Conservation (phyloP, 495 filamentous ascomycete species). For the Talaromyces borbonicus region DNA sequence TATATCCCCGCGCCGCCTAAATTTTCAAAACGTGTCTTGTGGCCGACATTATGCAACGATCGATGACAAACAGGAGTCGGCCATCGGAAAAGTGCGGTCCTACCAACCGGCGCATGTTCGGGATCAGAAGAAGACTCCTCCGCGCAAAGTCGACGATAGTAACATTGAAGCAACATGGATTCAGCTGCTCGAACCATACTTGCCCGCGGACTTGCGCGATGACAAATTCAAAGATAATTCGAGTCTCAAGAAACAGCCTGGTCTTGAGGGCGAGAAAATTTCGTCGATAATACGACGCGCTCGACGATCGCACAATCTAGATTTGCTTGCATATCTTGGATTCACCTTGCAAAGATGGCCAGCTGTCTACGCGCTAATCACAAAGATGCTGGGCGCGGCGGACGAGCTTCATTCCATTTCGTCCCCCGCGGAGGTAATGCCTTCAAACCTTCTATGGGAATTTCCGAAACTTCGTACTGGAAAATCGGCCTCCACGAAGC, state of each 20-base stretch:
- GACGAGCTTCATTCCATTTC: slow-evolving; percentile 11
- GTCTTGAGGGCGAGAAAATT: slow-evolving; percentile 19
- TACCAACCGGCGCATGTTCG: too few relatives aligned
- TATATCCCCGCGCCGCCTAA: neutral
- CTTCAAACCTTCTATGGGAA: slow-evolving; percentile 19
- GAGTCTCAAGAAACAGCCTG: slow-evolving; percentile 1
- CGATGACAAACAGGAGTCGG: neutral
- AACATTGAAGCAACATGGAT: slow-evolving; percentile 38
- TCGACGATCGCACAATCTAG: slow-evolving; percentile 11
- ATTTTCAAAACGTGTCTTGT: neutral
- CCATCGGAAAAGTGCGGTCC: neutral
- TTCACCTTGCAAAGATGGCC: slow-evolving; percentile 34
- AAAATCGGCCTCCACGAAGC: too few relatives aligned
- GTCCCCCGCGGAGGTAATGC: slow-evolving; percentile 9
- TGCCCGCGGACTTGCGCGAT: slow-evolving; percentile 26
- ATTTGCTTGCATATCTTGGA: slow-evolving; percentile 35
- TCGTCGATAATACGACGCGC: slow-evolving; percentile 7
- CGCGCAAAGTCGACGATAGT: too few relatives aligned
- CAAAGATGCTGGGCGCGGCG: slow-evolving; percentile 28
- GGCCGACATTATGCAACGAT: neutral
- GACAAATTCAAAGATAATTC: slow-evolving; percentile 5
- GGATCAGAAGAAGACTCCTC: too few relatives aligned
- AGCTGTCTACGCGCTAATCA: slow-evolving; percentile 29
- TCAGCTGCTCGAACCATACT: slow-evolving; percentile 30
- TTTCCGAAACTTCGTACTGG: too few relatives aligned